Evolutionary conservation across 2,329 filamentous ascomycete genomes (phyloP), one percentile per base, ranked within the genome.

Genomic region (Nemania sp.): DNA sequence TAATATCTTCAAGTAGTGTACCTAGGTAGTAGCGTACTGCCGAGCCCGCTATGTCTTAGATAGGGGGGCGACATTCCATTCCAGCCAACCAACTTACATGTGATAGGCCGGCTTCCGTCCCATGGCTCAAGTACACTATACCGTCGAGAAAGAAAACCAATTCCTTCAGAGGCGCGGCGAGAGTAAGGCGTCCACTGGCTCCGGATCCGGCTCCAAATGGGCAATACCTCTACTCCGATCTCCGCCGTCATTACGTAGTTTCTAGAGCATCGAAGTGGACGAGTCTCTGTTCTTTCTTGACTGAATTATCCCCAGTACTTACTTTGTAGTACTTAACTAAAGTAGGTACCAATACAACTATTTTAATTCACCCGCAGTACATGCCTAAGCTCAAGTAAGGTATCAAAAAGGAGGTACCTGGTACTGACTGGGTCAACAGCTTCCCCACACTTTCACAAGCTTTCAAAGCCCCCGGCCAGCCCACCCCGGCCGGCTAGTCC

Each of bases 391-490:
- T 29, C 7, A 29, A 29, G 25, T 29, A 7, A 29, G 25, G 25
- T 29, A 29, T n/a, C 11, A 39, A 4, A 39, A 39, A 12, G 12
- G 12, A 39, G 35, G 15, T n/a, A 39, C 15, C 35, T 13, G n/a
- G n/a, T n/a, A n/a, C n/a, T n/a, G 35, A 3, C 11, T 39, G 12
- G 15, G 35, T 39, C 35, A 29, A 29, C 12, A 32, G 37, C 47
- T 73, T 65, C 72, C 69, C 70, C 71, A 72, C 71, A 72, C 67
- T 71, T 72, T 73, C 67, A 72, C 70, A 72, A 71, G 69, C 68
- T 70, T 67, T 53, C 47, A n/a, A n/a, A n/a, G n/a, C 60, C 57
- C 63, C 60, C 60, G 57, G 59, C 40, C 35, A 63, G 57, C 51
- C 56, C 60, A 60, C 65, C 50, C 25, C 57, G 57, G 51, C 56